A percentile compares a stretch with the other conserved stretches of the same genome.
phyloP scores from a whole-genome alignment of 768 basidiomycete genomes.

The Hygrophorus russula region DNA sequence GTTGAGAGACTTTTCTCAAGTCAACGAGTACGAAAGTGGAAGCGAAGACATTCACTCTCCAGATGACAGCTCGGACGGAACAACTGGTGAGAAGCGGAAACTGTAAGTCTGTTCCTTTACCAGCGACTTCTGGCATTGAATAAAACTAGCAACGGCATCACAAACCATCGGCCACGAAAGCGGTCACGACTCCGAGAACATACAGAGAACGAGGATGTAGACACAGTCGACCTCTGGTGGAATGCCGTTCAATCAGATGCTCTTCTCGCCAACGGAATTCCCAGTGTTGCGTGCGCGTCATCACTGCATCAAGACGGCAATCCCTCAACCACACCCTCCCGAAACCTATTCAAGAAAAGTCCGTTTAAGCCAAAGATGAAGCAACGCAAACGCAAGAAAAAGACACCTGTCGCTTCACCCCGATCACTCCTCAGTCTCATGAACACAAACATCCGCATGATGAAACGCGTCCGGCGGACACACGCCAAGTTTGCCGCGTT shows the following conservation, averaged over 20 bases:
- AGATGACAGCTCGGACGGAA: conserved; percentile 15
- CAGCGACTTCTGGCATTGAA: background rate
- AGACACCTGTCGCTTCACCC: conserved; percentile 6
- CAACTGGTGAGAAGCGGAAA: conserved; percentile 57
- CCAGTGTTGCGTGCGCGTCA: conserved; percentile 31
- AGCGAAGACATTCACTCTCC: conserved; percentile 17
- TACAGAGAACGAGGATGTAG: conserved; percentile 27
- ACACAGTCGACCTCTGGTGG: conserved; percentile 63
- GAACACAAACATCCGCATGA: conserved; percentile 67
- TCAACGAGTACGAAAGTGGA: conserved; percentile 24
- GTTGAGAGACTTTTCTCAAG: conserved; percentile 25
- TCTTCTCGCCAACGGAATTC: conserved; percentile 55
- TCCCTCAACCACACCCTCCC: conserved; percentile 8
- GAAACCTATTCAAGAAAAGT: conserved; percentile 3
- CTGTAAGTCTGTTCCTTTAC: conserved; percentile 22
- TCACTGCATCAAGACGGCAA: conserved; percentile 22
- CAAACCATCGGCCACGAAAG: conserved; percentile 46
- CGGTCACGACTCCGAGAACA: conserved; percentile 39
- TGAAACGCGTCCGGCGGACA: conserved; percentile 61
- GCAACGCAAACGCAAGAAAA: conserved; percentile 26
- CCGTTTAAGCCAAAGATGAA: conserved; percentile 8
- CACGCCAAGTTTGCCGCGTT: conserved; percentile 63
- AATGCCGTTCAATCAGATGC: conserved; percentile 50
- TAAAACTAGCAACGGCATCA: conserved; percentile 20
- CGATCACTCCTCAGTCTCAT: conserved; percentile 50